Conservation (phyloP, 2,329 filamentous ascomycete species). For the Monosporascus sp. region DNA sequence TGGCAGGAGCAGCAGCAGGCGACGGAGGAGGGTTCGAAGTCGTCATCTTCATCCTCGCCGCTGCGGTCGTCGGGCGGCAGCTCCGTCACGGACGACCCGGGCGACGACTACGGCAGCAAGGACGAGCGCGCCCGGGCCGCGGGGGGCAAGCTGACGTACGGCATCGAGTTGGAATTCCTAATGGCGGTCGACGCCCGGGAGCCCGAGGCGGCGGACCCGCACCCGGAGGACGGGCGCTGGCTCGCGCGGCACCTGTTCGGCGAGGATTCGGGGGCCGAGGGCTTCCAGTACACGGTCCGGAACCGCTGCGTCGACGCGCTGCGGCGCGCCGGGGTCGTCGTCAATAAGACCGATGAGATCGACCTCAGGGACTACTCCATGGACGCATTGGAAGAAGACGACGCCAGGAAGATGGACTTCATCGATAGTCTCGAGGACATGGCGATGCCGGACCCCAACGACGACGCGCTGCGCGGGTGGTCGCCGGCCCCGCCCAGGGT, state of each 20-base stretch:
- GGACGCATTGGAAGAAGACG: too few relatives aligned
- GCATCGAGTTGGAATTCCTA: conserved; percentile 17
- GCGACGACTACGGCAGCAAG: neutral
- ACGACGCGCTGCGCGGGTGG: too few relatives aligned
- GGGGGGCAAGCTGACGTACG: conserved; percentile 6
- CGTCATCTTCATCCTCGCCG: too few relatives aligned
- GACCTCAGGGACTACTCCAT: too few relatives aligned
- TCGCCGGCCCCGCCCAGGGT: too few relatives aligned
- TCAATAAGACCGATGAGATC: neutral
- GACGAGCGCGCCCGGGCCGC: neutral
- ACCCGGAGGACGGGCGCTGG: conserved; percentile 12
- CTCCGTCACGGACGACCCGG: neutral
- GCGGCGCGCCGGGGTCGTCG: neutral
- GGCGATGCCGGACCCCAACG: too few relatives aligned
- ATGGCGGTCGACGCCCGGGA: conserved; percentile 1
- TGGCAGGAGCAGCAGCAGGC: too few relatives aligned
- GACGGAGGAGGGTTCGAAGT: too few relatives aligned
- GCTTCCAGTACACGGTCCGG: conserved; percentile 3
- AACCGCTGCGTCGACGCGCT: conserved; percentile 15
- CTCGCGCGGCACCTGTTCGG: neutral
- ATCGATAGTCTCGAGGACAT: too few relatives aligned
- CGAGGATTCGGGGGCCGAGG: accelerated
- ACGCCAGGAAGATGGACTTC: too few relatives aligned
- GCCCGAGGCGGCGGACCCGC: conserved; percentile 4
- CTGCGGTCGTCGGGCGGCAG: too few relatives aligned